Base-by-base conservation (phyloP, 1,284 basidiomycete species). In the Marasmius sp. region DNA sequence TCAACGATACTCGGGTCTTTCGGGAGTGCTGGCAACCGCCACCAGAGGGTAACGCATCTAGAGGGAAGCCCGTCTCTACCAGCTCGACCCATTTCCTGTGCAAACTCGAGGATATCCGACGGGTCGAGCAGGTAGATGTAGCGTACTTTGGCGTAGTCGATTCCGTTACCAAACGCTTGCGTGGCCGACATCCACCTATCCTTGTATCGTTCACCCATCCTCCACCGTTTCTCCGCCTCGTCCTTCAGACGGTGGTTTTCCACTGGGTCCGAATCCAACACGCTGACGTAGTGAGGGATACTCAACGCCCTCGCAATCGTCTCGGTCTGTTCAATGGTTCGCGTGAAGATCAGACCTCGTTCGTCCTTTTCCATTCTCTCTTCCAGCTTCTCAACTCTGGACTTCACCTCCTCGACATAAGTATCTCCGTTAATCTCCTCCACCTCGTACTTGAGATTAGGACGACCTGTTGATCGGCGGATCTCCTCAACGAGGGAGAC, bases 151-250 rank as follows among this genome's bases (percentile, higher is more conserved):
- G 52, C 2, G 27, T 60, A 51, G 39, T 66, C 62, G 1, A 66
- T 47, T 0, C 65, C 65, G 39, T 62, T 48, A 16, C 65, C 65
- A 45, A 64, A 66, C 7, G 62, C 63, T n/a, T 49, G 38, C 1
- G 65, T 66, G 9, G 37, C 36, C 1, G 62, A 51, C 22, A 66
- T 58, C 63, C 60, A 62, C 6, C 37, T 36, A 48, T 60, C 52
- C 34, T 53, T 16, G 1, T 22, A 37, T 0, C 16, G n/a, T 3
- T 5, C 14, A 0, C 60, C 62, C 4, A 18, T 14, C 18, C 56
- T 16, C 60, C 62, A 66, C 11, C 27, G 10, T 10, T 18, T 6
- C 9, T 61, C 60, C 9, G 57, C 22, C 3, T 34, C n/a, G 18
- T 48, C 33, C 18, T 60, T 49, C 7, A n/a, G 38, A 12, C 52